Conservation (phyloP, 306 rosid species). For the Echinosophora koreensis region DNA sequence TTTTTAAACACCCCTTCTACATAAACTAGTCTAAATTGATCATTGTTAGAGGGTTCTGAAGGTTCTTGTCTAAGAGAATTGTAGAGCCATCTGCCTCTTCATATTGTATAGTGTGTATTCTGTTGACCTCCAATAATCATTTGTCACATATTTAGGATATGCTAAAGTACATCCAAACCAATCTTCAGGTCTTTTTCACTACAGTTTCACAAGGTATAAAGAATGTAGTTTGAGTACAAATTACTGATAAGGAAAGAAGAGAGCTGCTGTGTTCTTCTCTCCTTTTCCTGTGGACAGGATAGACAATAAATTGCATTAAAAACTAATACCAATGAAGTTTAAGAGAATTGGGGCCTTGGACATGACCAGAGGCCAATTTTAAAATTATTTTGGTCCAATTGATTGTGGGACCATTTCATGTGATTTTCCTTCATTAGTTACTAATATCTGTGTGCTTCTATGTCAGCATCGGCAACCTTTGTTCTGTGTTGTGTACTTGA, state of each 20-base stretch:
- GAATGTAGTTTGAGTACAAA: not conserved
- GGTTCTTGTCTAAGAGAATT: slow-evolving; percentile 10
- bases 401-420: slow-evolving; percentile 47
- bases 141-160: not conserved
- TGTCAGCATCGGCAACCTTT: slow-evolving; percentile 42
- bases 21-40: not conserved
- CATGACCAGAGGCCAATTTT: slow-evolving; percentile 47
- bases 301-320: not conserved
- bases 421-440: slow-evolving; percentile 38
- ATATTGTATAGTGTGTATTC: not conserved
- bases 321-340: not conserved
- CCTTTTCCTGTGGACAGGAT: not conserved
- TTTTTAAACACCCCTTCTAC: not conserved
- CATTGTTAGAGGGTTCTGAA: slow-evolving; percentile 4
- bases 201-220: not conserved
- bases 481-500: slow-evolving; percentile 30
- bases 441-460: slow-evolving; percentile 35
- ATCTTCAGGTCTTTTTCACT: not conserved
- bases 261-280: not conserved
- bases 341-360: slow-evolving; percentile 32
- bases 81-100: slow-evolving; percentile 25
- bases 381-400: slow-evolving; percentile 28
- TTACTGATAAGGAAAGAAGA: slow-evolving; percentile 9
- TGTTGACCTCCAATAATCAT: not conserved
- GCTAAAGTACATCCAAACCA: not conserved